These are phyloP conservation scores for Ramularia collo-cygni DNA, from an alignment of 2,329 filamentous ascomycete species.

Conservation along the genomic window DNA sequence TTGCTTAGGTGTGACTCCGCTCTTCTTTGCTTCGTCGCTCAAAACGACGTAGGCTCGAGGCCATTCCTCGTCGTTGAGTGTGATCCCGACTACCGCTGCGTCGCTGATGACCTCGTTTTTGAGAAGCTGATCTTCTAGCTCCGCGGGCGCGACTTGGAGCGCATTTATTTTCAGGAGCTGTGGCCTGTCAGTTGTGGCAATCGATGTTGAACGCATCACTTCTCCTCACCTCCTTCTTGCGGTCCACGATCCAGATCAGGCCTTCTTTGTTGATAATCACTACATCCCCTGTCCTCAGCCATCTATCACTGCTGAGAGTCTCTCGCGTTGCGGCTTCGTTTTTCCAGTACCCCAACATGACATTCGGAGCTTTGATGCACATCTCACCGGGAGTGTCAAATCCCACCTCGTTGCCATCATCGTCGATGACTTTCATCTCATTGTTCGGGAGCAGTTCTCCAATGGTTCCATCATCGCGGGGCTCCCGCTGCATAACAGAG, in stretches of 20 bases:
- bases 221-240: conserved; percentile 30
- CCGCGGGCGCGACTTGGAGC: conserved; percentile 28
- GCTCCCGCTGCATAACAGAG: conserved; percentile 32
- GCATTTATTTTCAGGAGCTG: conserved; percentile 40
- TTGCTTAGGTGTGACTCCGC: conserved; percentile 28
- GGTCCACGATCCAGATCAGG: conserved; percentile 32
- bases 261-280: conserved; percentile 27
- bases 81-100: conserved; percentile 50
- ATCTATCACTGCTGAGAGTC: conserved; percentile 32
- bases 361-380: conserved; percentile 34
- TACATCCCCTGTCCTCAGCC: conserved; percentile 33
- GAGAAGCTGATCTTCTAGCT: conserved; percentile 37
- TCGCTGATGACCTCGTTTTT: conserved; percentile 48
- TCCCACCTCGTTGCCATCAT: conserved; percentile 35
- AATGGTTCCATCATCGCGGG: conserved; percentile 31
- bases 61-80: conserved; percentile 44
- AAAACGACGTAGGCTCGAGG: conserved; percentile 49
- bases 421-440: conserved; percentile 35
- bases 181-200: conserved; percentile 7
- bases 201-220: no score
- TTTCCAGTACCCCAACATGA: conserved; percentile 37
- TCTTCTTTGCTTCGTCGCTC: conserved; percentile 41
- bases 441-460: conserved; percentile 35
- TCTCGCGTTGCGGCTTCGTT: conserved; percentile 36
- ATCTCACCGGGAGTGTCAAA: conserved; percentile 35